Percentiles rank a stretch among this genome's conserved stretches.
phyloP scores from a whole-genome alignment of 495 filamentous ascomycete species.

The Articulospora tetracladia region DNA sequence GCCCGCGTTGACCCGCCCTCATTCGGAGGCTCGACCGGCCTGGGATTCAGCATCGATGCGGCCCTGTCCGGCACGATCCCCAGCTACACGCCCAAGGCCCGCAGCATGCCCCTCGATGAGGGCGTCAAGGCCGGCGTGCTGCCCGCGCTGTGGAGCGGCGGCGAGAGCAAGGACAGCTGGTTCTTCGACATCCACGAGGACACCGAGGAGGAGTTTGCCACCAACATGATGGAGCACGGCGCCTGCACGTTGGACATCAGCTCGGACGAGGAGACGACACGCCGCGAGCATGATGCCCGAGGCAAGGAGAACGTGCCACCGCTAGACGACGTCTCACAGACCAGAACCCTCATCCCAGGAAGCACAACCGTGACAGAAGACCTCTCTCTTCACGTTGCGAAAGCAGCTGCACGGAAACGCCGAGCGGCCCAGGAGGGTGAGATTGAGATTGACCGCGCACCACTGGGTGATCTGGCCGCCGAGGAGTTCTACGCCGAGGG shows the following conservation, averaged over 20 bases:
- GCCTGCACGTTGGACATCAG: conserved; percentile 83
- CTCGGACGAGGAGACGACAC: conserved; percentile 60
- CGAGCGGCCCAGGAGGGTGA: conserved; percentile 14
- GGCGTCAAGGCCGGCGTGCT: neutral
- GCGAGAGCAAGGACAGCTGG: conserved; percentile 62
- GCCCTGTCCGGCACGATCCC: conserved; percentile 69
- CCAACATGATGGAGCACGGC: conserved; percentile 87
- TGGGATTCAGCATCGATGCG: conserved; percentile 69
- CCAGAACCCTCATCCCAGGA: conserved; percentile 22
- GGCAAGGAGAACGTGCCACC: conserved; percentile 95
- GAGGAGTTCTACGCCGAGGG: conserved; percentile 71
- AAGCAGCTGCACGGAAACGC: neutral
- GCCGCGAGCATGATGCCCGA: conserved; percentile 47
- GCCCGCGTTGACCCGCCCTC: conserved; percentile 56
- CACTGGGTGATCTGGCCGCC: conserved; percentile 66
- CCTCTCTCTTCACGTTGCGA: conserved; percentile 32
- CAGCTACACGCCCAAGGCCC: conserved; percentile 34
- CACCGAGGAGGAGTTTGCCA: conserved; percentile 79
- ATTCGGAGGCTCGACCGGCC: conserved; percentile 25
- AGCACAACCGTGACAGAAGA: conserved; percentile 12
- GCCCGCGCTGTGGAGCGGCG: neutral
- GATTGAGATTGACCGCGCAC: conserved; percentile 55
- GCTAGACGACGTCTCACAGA: conserved; percentile 52
- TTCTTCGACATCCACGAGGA: conserved; percentile 96
- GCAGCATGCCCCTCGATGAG: neutral